Conservation (phyloP, 495 filamentous ascomycete genomes). For the Penicillium fimorum region DNA sequence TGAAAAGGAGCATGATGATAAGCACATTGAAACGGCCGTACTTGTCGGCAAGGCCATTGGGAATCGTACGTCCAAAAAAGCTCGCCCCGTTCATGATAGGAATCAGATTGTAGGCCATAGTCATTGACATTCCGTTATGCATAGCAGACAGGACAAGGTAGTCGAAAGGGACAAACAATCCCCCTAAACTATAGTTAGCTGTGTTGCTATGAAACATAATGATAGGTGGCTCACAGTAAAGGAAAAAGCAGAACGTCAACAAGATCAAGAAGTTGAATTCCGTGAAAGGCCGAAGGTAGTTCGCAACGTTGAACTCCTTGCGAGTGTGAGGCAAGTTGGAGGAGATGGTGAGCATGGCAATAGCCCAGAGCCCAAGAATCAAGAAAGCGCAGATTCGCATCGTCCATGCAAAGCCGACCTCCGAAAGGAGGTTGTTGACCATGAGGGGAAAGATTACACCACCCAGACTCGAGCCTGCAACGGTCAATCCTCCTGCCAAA, state of each 20-base stretch:
- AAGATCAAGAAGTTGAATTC: conserved; percentile 56
- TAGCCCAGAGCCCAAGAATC: conserved; percentile 28
- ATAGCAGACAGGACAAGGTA: conserved; percentile 30
- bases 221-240: conserved; percentile 16
- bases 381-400: conserved; percentile 40
- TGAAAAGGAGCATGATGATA: conserved; percentile 52
- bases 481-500: too few species aligned
- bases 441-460: conserved; percentile 60
- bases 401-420: conserved; percentile 42
- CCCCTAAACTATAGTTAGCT: conserved; percentile 9
- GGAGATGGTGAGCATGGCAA: conserved; percentile 32
- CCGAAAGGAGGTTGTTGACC: conserved; percentile 21
- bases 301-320: conserved; percentile 19
- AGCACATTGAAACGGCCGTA: conserved; percentile 66
- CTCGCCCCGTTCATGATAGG: conserved; percentile 29
- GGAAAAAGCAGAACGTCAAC: conserved; percentile 34
- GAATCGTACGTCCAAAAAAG: conserved; percentile 64
- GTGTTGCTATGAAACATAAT: too few species aligned
- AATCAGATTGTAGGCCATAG: conserved; percentile 31
- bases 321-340: conserved; percentile 15
- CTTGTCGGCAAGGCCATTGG: conserved; percentile 54
- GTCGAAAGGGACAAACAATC: conserved; percentile 39
- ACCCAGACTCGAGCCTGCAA: conserved; percentile 37
- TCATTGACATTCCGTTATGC: conserved; percentile 27
- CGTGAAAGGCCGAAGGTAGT: conserved; percentile 48